Conservation (phyloP, 768 basidiomycete species). For the Amanita inopinata region DNA sequence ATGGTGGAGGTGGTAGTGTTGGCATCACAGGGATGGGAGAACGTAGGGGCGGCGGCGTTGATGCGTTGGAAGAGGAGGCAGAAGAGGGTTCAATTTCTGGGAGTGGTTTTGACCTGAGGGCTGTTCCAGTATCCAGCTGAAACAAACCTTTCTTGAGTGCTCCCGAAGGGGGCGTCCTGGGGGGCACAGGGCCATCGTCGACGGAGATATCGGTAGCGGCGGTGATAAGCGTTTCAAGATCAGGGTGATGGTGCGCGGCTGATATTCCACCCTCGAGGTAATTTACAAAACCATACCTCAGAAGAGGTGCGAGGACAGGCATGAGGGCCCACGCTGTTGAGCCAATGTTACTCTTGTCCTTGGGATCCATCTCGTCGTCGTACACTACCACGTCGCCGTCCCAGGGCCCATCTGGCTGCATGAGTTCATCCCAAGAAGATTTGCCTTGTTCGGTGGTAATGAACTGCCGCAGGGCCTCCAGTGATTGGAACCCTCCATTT, state of each 20-base stretch:
- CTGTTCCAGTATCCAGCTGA: slow-evolving; percentile 56
- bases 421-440: slow-evolving; percentile 56
- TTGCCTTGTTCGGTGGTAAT: slow-evolving; percentile 74
- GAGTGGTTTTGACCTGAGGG: slow-evolving; percentile 38
- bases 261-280: slow-evolving; percentile 70
- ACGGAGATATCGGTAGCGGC: slow-evolving; percentile 28
- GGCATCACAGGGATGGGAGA: slow-evolving; percentile 54
- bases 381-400: slow-evolving; percentile 71
- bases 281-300: slow-evolving; percentile 44
- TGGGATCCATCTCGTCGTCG: slow-evolving; percentile 68
- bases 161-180: slow-evolving; percentile 9
- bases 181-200: slow-evolving; percentile 9
- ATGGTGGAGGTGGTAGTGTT: slow-evolving; percentile 21
- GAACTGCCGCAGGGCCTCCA: slow-evolving; percentile 68
- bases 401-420: slow-evolving; percentile 45
- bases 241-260: slow-evolving; percentile 47
- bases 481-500: slow-evolving; percentile 51
- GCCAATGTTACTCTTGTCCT: slow-evolving; percentile 42
- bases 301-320: slow-evolving; percentile 48
- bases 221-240: slow-evolving; percentile 42
- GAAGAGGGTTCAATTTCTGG: slow-evolving; percentile 50
- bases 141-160: slow-evolving; percentile 38
- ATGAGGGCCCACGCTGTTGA: slow-evolving; percentile 67
- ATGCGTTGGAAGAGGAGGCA: slow-evolving; percentile 22
- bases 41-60: slow-evolving; percentile 25